Evolutionary conservation across 768 basidiomycete genomes (phyloP).

Genomic region (Hemileccinum impolitum): DNA sequence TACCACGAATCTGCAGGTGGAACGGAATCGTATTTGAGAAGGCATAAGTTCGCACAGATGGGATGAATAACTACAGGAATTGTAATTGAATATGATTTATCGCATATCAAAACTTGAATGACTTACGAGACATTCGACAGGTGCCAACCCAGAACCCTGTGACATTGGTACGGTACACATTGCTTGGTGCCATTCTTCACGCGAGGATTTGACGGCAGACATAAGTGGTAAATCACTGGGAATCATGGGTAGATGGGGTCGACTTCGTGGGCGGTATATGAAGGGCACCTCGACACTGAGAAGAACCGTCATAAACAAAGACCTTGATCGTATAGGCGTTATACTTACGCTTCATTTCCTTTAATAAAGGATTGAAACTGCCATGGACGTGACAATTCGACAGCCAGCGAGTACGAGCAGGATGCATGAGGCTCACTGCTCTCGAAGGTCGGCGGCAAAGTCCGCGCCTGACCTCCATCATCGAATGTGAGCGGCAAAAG

Average conservation of each 20-base stretch:
- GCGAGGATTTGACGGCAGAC: slow-evolving; percentile 54
- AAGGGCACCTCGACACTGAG: slow-evolving; percentile 48
- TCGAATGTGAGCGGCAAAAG: slow-evolving; percentile 46
- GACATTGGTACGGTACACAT: slow-evolving; percentile 41
- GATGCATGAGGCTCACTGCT: slow-evolving; percentile 27
- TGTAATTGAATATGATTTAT: slow-evolving; percentile 5
- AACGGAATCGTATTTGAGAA: slow-evolving; percentile 58
- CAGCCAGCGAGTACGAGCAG: slow-evolving; percentile 44
- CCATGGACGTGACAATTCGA: slow-evolving; percentile 39
- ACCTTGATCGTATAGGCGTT: not conserved
- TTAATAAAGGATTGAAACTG: slow-evolving; percentile 42
- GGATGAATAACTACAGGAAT: slow-evolving; percentile 52
- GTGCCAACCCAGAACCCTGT: slow-evolving; percentile 31
- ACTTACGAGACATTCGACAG: slow-evolving; percentile 52
- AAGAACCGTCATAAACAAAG: not conserved
- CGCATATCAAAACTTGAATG: not conserved
- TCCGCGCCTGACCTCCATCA: slow-evolving; percentile 29
- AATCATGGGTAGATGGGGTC: slow-evolving; percentile 54
- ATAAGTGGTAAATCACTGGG: slow-evolving; percentile 45
- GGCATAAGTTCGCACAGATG: slow-evolving; percentile 51
- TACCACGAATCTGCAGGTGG: slow-evolving; percentile 58
- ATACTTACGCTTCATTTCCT: slow-evolving; percentile 42
- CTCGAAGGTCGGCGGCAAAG: slow-evolving; percentile 51
- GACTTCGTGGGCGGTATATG: slow-evolving; percentile 49
- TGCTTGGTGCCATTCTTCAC: slow-evolving; percentile 65